Evolutionary conservation across 352 stramenopile species (phyloP).

Genomic region (Blastocystis sp.): DNA sequence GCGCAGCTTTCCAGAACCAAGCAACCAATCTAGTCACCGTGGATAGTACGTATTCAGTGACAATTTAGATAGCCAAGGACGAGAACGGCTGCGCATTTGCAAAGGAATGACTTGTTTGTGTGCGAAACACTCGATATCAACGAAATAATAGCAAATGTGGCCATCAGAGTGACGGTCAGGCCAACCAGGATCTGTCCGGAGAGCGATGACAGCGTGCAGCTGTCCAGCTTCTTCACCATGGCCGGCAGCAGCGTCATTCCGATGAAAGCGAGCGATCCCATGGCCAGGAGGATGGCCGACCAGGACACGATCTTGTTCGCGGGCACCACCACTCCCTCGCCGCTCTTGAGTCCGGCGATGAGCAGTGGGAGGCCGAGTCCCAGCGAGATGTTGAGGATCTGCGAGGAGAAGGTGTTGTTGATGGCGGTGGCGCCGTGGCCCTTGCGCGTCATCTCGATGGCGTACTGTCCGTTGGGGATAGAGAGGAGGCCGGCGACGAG

Average conservation of each 20-base stretch:
- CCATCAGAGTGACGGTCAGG: not conserved
- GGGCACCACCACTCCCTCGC: not conserved
- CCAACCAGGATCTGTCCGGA: constrained; percentile 1
- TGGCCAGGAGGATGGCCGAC: not conserved
- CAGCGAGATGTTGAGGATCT: not conserved
- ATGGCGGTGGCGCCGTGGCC: not conserved
- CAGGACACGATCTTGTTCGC: not conserved
- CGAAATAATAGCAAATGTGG: not conserved
- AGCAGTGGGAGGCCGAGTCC: constrained; percentile 16
- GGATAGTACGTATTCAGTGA: not conserved
- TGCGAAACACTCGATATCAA: not conserved
- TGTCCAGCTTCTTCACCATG: not conserved
- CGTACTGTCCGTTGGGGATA: constrained; percentile 3
- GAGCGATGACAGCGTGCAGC: not conserved
- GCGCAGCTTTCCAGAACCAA: not conserved
- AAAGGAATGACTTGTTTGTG: not conserved
- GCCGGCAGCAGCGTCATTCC: not conserved
- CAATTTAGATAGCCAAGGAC: not conserved
- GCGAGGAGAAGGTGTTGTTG: constrained; percentile 16
- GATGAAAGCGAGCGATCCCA: not conserved
- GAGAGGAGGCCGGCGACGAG: not conserved
- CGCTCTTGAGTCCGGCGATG: not conserved
- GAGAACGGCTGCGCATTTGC: not conserved
- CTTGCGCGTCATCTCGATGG: not conserved
- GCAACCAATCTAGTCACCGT: not conserved